Evolutionary conservation across 2,329 filamentous ascomycete species (phyloP).

Genomic region (Pseudocercospora musae): DNA sequence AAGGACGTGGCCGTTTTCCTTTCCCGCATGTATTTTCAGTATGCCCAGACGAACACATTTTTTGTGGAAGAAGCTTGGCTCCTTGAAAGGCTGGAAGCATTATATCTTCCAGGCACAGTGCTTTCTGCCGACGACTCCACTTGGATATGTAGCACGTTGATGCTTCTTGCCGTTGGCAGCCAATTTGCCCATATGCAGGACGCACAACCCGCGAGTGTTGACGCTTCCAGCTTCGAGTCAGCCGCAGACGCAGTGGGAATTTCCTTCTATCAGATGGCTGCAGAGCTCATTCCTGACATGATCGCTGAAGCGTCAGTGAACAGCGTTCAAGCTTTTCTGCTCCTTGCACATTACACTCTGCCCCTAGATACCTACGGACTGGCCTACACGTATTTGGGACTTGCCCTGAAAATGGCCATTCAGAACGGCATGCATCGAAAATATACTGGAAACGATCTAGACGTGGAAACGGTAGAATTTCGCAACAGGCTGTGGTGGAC

Average conservation of each 20-base stretch:
- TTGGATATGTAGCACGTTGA: constrained; percentile 37
- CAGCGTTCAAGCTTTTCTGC: constrained; percentile 54
- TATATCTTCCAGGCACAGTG: constrained; percentile 38
- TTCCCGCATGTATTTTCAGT: constrained; percentile 43
- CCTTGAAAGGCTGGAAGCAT: constrained; percentile 37
- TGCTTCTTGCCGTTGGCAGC: constrained; percentile 43
- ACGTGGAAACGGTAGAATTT: constrained; percentile 42
- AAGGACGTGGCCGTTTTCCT: constrained; percentile 46
- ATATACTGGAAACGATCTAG: constrained; percentile 40
- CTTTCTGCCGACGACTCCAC: constrained; percentile 40
- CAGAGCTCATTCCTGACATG: constrained; percentile 54
- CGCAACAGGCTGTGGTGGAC: constrained; percentile 22
- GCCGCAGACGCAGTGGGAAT: constrained; percentile 43
- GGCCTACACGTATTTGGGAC: constrained; percentile 56
- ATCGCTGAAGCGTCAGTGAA: constrained; percentile 56
- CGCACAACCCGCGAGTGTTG: neutral
- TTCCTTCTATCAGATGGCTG: constrained; percentile 56
- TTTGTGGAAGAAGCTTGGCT: constrained; percentile 45
- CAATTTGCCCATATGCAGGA: constrained; percentile 40
- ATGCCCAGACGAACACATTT: constrained; percentile 44
- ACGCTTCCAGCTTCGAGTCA: constrained; percentile 33
- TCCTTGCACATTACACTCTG: constrained; percentile 55
- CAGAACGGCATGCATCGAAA: constrained; percentile 60
- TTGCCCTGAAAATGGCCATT: constrained; percentile 56
- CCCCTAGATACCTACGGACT: constrained; percentile 56